Base-by-base conservation (phyloP, 129 eudicot species). In the Chrysanthemum makinoi region DNA sequence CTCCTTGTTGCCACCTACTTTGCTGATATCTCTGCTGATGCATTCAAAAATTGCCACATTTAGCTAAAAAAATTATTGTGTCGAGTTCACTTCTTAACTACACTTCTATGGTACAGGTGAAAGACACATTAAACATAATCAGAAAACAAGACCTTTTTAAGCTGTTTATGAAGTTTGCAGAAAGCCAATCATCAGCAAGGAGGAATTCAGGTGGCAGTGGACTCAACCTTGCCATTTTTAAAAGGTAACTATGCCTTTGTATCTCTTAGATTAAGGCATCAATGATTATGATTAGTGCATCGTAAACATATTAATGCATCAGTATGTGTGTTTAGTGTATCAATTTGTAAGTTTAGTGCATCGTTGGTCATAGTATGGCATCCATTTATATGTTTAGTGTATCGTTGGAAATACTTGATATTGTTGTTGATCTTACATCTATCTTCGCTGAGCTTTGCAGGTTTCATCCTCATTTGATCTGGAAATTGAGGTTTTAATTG, bases 141-240 rank as follows among this genome's bases (percentile, higher is more conserved):
- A 87, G 80, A 65, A 91, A 89, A 44, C 98, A 89, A 62, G 95
- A 92, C 66, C 83, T 92, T 65, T 89, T 89, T 10, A 89, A 89
- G 80, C 65, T 92, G 46, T 92, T 92, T 76, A 86, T 83, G 0
- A 89, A 89, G 83, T 92, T 92, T 82, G 88, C 87, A 5, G 90
- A 88, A 68, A 81, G 83, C 58, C 95, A 92, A 68, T 75, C 89
- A 24, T 69, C 72, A 6, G 69, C 85, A 30, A 62, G 84, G 30
- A 81, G 80, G 73, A 84, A 85, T 77, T 72, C 87, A 70, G 69
- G 85, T 80, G 95, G 98, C 44, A 83, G 78, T 66, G 98, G 96
- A 15, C 98, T 93, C 43, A 95, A 96, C 44, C 96, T 93, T 53
- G 98, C 98, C 52, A 95, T 83, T 91, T 90, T 91, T 65, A 93